Evolutionary conservation across 176 grass and related monocot species (phyloP).

Genomic region (Poa pratensis): DNA sequence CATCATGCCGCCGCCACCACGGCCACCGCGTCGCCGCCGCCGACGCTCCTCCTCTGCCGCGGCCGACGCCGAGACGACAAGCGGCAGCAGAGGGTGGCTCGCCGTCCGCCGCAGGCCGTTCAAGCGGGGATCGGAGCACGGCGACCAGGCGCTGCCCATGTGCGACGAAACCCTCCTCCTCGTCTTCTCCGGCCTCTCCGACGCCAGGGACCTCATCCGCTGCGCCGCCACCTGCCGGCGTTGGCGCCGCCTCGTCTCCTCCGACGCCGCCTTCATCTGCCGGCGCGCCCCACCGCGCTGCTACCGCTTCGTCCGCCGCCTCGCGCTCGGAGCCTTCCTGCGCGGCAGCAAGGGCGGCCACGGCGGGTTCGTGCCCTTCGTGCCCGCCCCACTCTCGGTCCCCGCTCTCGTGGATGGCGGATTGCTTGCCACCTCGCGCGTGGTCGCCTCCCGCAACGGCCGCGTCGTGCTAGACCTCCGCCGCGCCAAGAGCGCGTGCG

Average conservation of each 20-base stretch:
- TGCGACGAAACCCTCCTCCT: slow-evolving; percentile 11
- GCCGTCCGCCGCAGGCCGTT: background rate
- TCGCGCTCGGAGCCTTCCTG: slow-evolving; percentile 29
- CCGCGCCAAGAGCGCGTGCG: slow-evolving; percentile 4
- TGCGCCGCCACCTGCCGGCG: slow-evolving; percentile 27
- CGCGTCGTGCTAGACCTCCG: slow-evolving; percentile 37
- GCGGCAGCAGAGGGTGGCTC: slow-evolving; percentile 12
- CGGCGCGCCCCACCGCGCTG: slow-evolving; percentile 11
- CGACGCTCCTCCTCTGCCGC: background rate
- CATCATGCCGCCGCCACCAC: slow-evolving; percentile 13
- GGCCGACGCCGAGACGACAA: background rate
- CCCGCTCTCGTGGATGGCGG: background rate
- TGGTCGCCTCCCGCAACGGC: slow-evolving; percentile 44
- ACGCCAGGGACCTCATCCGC: slow-evolving; percentile 26
- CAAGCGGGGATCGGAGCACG: slow-evolving; percentile 1
- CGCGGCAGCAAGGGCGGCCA: background rate
- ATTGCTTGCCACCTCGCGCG: background rate
- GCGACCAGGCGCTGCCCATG: slow-evolving; percentile 10
- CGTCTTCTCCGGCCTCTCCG: slow-evolving; percentile 22
- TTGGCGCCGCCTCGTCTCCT: slow-evolving; percentile 45
- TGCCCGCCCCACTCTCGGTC: background rate
- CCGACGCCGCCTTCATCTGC: slow-evolving; percentile 39
- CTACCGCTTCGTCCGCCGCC: slow-evolving; percentile 14
- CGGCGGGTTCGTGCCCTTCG: slow-evolving; percentile 13
- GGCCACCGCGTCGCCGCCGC: background rate